Percentiles rank a stretch among this genome's conserved stretches.
Evolutionary conservation across 2,329 filamentous ascomycete genomes (phyloP).

Genomic region (Plectosphaerella sp.): DNA sequence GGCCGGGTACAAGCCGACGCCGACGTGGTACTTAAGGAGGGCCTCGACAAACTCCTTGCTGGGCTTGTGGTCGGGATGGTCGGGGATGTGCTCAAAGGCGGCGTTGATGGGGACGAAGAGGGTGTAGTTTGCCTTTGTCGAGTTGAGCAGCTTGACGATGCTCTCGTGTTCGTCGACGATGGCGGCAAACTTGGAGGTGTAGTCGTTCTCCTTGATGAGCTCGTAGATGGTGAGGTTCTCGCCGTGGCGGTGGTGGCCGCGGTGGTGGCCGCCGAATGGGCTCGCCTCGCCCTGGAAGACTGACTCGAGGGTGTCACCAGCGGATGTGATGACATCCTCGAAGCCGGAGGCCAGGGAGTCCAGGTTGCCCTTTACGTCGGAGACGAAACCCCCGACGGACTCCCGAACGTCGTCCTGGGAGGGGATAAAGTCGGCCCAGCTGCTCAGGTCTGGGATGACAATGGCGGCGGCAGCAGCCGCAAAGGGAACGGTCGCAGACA

Average conservation of each 20-base stretch:
- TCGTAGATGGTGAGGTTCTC: slow-evolving; percentile 75
- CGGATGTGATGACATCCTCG: neutral
- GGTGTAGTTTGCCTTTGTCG: slow-evolving; percentile 70
- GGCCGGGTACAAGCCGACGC: slow-evolving; percentile 61
- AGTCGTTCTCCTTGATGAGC: slow-evolving; percentile 68
- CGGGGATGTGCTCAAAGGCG: slow-evolving; percentile 63
- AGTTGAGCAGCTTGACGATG: slow-evolving; percentile 69
- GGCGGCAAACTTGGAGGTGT: slow-evolving; percentile 72
- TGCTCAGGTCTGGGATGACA: slow-evolving; percentile 45
- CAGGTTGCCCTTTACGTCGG: slow-evolving; percentile 11
- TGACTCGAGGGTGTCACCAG: slow-evolving; percentile 15
- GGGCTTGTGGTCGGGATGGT: slow-evolving; percentile 49
- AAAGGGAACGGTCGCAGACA: slow-evolving; percentile 41
- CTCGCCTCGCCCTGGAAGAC: slow-evolving; percentile 23
- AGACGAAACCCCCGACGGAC: slow-evolving; percentile 23
- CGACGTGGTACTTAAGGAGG: slow-evolving; percentile 72
- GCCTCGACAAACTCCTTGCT: slow-evolving; percentile 66
- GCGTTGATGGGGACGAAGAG: slow-evolving; percentile 75
- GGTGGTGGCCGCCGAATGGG: slow-evolving; percentile 7
- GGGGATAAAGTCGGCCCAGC: slow-evolving; percentile 23
- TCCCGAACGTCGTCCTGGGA: slow-evolving; percentile 25
- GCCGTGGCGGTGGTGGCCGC: slow-evolving; percentile 21
- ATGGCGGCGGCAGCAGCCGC: slow-evolving; percentile 45
- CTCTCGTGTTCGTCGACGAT: slow-evolving; percentile 70
- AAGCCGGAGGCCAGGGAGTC: neutral